Evolutionary conservation across 2,329 filamentous ascomycete genomes (phyloP), one percentile per base, ranked within the genome.

Genomic region (Lasiodiplodia citricola): DNA sequence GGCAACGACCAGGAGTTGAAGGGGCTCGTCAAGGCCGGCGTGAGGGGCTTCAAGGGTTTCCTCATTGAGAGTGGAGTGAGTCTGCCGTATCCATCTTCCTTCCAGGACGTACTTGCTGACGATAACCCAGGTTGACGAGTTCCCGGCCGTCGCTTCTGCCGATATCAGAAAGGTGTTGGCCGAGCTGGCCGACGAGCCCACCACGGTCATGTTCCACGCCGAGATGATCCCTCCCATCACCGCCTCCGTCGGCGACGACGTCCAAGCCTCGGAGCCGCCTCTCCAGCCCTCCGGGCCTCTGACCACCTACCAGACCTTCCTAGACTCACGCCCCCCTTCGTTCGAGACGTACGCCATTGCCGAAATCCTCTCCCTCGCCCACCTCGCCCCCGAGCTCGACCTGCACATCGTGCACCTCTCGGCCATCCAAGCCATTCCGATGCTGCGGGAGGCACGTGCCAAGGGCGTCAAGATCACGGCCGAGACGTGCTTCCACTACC

Each of bases 131-230:
- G 92, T 97, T 55, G 93, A 97, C 55, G 96, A 99, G 77, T 99
- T 99, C 79, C 96, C 96, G 0, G 93, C 94, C 31, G 91, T 98
- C n/a, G 91, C 91, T 0, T 86, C 92, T 1, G 79, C 82, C 16
- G 96, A 98, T 78, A 92, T 98, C 69, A 84, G 87, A 1, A 87
- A 92, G 50, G 94, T 92, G 54, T 94, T 99, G 87, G 84, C 85
- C 37, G 92, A 91, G 57, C 87, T 99, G 70, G 92, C 92, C 70
- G 89, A 93, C 73, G 87, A 90, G 66, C 87, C 93, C 21, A 98
- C 96, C 2, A 97, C 94, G 0, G 89, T 98, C 74, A 98, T 99
- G 95, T 99, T 99, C 83, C 96, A 99, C 78, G 96, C 96, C 68
- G 96, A 99, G 81, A 98, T 97, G 94, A 90, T 96, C 14, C 94